A percentile compares a stretch with the other conserved stretches of the same genome.
phyloP scores from a whole-genome alignment of 169 alveolate species.

The Eimeria sp. region DNA sequence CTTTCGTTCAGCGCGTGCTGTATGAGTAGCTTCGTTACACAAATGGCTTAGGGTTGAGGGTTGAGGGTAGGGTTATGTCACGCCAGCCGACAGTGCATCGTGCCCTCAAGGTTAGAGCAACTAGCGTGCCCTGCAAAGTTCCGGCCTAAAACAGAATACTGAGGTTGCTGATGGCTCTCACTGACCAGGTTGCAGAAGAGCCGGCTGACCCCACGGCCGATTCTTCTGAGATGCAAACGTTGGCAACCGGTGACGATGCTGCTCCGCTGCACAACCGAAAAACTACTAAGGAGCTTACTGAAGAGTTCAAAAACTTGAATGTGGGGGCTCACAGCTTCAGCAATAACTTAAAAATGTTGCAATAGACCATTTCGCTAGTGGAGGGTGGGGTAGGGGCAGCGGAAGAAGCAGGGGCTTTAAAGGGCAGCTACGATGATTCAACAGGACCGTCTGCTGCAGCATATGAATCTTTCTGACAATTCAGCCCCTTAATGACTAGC shows the following conservation, averaged over 20 bases:
- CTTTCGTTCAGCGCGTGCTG: background rate
- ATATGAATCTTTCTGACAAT: background rate
- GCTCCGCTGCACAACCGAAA: conserved; percentile 26
- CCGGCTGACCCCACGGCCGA: background rate
- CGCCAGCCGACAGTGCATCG: background rate
- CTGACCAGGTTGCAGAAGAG: background rate
- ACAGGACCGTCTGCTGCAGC: background rate
- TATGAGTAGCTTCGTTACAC: background rate
- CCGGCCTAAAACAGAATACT: background rate
- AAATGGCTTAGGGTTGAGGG: background rate
- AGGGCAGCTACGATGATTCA: background rate
- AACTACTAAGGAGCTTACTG: conserved; percentile 55
- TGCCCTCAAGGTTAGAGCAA: background rate
- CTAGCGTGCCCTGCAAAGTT: background rate
- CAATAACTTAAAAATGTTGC: background rate
- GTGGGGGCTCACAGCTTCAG: background rate
- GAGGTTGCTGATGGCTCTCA: background rate
- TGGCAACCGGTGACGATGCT: background rate
- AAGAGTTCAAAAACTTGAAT: conserved; percentile 65
- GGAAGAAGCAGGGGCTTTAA: background rate
- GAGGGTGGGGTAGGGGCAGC: too few species aligned
- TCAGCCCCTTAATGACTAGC: background rate
- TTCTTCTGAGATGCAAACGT: background rate
- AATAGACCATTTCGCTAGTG: too few species aligned
- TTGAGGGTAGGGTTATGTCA: background rate